Evolutionary conservation across 495 filamentous ascomycete genomes (phyloP).

Genomic region (Halenospora varia): DNA sequence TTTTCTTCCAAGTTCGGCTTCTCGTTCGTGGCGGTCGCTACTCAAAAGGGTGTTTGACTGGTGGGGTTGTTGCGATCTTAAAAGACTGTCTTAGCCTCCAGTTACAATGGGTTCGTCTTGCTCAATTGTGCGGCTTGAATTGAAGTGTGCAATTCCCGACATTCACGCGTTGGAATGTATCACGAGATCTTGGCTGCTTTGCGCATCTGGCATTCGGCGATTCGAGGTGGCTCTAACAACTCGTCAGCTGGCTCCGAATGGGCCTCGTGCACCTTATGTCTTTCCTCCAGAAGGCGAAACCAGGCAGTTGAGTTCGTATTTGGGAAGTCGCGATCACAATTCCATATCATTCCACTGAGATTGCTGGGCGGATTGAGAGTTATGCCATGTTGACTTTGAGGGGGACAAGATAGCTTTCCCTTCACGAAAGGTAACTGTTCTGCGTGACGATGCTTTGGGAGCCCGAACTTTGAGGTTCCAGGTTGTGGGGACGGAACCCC

Average conservation of each 20-base stretch:
- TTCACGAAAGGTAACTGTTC: too few relatives aligned
- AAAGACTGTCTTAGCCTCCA: too few relatives aligned
- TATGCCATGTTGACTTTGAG: not conserved
- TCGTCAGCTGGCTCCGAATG: not conserved
- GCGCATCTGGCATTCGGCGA: conserved; percentile 2
- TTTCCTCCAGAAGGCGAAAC: not conserved
- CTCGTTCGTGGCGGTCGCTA: not conserved
- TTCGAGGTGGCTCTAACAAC: not conserved
- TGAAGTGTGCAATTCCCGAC: too few relatives aligned
- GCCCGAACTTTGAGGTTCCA: too few relatives aligned
- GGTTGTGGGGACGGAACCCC: not conserved
- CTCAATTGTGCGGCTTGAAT: too few relatives aligned
- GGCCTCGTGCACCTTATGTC: not conserved
- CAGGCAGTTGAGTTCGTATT: not conserved
- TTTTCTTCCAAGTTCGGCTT: not conserved
- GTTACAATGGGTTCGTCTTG: too few relatives aligned
- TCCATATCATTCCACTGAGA: too few relatives aligned
- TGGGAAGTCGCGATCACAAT: not conserved
- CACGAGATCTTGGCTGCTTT: conserved; percentile 1
- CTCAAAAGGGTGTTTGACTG: too few relatives aligned
- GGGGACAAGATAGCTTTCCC: not conserved
- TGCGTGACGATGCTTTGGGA: too few relatives aligned
- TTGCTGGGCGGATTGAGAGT: too few relatives aligned
- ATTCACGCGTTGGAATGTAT: not conserved
- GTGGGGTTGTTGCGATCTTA: too few relatives aligned